Base-by-base conservation (phyloP, 1,139 yeast genomes). In the Pichia norvegensis region DNA sequence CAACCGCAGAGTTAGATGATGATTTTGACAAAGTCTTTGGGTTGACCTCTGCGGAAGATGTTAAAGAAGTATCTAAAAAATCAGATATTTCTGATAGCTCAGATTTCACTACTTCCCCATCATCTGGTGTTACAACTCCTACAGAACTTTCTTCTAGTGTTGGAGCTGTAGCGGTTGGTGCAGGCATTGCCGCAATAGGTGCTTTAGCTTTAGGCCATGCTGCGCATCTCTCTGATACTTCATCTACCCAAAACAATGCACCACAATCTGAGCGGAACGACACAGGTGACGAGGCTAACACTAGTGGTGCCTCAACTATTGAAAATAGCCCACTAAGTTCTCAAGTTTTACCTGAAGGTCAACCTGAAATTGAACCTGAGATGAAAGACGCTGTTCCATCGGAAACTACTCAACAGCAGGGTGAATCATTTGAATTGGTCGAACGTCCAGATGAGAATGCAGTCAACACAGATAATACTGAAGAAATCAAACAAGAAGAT, bases 181-280 rank as follows among this genome's bases (percentile, higher is more conserved):
- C 66, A 6, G 36, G 36, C 9, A 33, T 33, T 20, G 37, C 14
- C 2, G 23, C 23, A 2, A 8, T 31, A 1, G 20, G 35, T 2
- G 19, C n/a, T 16, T 31, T 31, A 7, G 35, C 20, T 4, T 59
- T 75, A 48, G 79, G 78, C 1, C 57, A 72, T 67, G 81, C 61
- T 66, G 78, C 80, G 61, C 85, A 95, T 2, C 88, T 82, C 52
- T 85, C 95, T 0, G 77, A 85, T 44, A 84, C 96, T 0, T 87
- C 96, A 0, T 85, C 95, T 46, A 95, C 88, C 19, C 94, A 85
- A 57, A 88, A 88, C 65, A 88, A 90, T 61, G 88, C 97, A 2
- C 90, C 97, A 0, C 76, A 81, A 63, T 85, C 95, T 22, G 95
- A 85, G 10, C 78, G 95, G 49, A 92, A 84, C 51, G 95, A 84